Percentiles rank a stretch among this genome's conserved stretches.
Evolutionary conservation across 495 filamentous ascomycete genomes (phyloP).

Genomic region (Neurospora sp.): DNA sequence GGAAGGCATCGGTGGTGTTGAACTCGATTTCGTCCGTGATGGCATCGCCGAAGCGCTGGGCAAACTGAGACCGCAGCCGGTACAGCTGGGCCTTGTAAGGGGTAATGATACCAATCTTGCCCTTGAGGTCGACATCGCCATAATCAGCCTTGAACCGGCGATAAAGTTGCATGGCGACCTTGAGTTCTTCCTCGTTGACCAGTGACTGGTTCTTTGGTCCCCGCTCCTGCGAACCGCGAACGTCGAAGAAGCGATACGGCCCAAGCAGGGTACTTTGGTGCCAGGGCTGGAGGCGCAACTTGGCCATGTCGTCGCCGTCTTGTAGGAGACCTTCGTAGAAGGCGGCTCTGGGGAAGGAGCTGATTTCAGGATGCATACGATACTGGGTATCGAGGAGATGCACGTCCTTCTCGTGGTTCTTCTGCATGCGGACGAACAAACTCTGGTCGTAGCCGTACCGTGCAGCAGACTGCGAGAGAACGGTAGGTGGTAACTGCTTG

Average conservation of each 20-base stretch:
- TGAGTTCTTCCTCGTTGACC: slow-evolving; percentile 78
- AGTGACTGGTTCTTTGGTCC: slow-evolving; percentile 75
- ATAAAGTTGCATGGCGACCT: slow-evolving; percentile 75
- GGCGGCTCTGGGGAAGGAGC: slow-evolving; percentile 71
- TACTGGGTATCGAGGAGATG: slow-evolving; percentile 94
- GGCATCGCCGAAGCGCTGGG: slow-evolving; percentile 54
- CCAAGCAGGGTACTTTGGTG: slow-evolving; percentile 70
- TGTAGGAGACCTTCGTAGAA: slow-evolving; percentile 85
- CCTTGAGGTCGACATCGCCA: slow-evolving; percentile 52
- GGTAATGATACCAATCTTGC: slow-evolving; percentile 92
- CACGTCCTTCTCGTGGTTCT: slow-evolving; percentile 78
- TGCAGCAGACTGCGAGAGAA: slow-evolving; percentile 85
- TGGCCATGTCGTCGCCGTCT: slow-evolving; percentile 75
- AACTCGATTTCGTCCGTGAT: slow-evolving; percentile 81
- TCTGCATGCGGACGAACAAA: slow-evolving; percentile 95
- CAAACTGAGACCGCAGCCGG: slow-evolving; percentile 65
- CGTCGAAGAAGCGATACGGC: slow-evolving; percentile 97
- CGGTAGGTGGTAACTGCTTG: slow-evolving; percentile 91
- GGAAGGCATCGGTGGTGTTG: slow-evolving; percentile 97
- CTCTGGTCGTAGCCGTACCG: slow-evolving; percentile 94
- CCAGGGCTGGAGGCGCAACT: slow-evolving; percentile 68
- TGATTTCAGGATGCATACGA: slow-evolving; percentile 98
- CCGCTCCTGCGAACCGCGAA: slow-evolving; percentile 73
- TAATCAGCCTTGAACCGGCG: slow-evolving; percentile 67
- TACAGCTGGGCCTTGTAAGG: slow-evolving; percentile 91